Base-by-base conservation (phyloP, 2,329 filamentous ascomycete species). In the Xylaria hypoxylon region DNA sequence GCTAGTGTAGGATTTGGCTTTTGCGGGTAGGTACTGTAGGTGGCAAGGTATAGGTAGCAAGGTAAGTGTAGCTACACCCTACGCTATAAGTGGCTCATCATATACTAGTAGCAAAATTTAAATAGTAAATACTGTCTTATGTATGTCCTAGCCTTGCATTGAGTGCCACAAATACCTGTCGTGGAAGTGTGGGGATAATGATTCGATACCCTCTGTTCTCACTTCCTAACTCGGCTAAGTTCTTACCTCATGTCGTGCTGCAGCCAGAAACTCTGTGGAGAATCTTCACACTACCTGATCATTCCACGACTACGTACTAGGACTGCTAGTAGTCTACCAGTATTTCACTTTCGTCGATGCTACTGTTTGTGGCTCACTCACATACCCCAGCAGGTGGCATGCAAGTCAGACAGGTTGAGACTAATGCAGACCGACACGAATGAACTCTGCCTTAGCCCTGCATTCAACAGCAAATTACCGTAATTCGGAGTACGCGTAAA, bases 401-500 rank as follows among this genome's bases (percentile, higher is more conserved):
- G 59, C 59, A 63, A 59, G 60, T 64, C 60, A 64, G 60, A 59
- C 53, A 55, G 22, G 26, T 31, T 65, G 24, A 53, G 47, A 47
- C 63, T 58, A 53, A 65, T 65, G 63, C 53, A 57, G 19, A 56
- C 13, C 42, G 51, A 51, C 57, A 26, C n/a, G 38, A 40, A 31
- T 40, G 44, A 52, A 19, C 31, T 53, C 42, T 53, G 31, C 63
- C 50, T 19, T 56, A 35, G 45, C 45, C 52, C 47, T 65, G 38
- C 53, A 53, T 66, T 44, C 24, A 35, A 58, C 58, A 59, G 64
- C 52, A 66, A 59, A 38, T 63, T 53, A 59, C 40, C 59, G 45
- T 53, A 50, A 40, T 59, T 33, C 58, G 52, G 45, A 65, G 26
- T 13, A 59, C 52, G 40, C n/a, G 40, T 48, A 50, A n/a, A 38